phyloP scores from a whole-genome alignment of 169 alveolate genomes.

The Eimeria brunetti region DNA sequence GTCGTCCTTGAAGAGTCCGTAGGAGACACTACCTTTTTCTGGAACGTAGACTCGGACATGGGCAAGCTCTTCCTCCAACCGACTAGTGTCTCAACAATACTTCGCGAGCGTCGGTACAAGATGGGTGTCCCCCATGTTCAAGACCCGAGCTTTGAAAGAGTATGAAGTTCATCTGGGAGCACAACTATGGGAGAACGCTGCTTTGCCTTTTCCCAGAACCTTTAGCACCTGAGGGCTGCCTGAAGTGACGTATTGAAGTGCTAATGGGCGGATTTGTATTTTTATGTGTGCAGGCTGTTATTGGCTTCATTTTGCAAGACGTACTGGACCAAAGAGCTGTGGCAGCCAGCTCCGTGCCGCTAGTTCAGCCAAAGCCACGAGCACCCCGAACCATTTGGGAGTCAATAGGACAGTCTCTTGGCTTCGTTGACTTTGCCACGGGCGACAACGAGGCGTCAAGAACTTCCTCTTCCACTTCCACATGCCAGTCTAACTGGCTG shows the following conservation, averaged over 20 bases:
- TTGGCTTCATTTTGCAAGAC: constrained; percentile 53
- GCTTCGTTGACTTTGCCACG: background rate
- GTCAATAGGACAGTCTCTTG: constrained; percentile 8
- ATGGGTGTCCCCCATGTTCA: background rate
- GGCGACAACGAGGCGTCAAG: constrained; percentile 9
- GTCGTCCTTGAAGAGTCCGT: constrained; percentile 65
- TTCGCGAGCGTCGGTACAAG: constrained; percentile 35
- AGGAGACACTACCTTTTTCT: constrained; percentile 37
- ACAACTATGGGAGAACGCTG: background rate
- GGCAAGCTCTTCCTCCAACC: constrained; percentile 41
- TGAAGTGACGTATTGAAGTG: background rate
- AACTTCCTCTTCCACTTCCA: background rate
- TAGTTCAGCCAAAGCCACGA: background rate
- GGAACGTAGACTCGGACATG: constrained; percentile 54
- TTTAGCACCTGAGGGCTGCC: background rate
- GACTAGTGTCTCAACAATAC: constrained; percentile 9
- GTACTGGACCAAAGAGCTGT: constrained; percentile 43
- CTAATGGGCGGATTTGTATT: background rate
- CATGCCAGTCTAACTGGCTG: constrained; percentile 28
- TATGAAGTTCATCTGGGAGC: background rate
- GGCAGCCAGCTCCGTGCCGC: constrained; percentile 47
- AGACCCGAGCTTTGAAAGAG: constrained; percentile 19
- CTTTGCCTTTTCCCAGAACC: background rate
- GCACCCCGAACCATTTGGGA: constrained; percentile 22
- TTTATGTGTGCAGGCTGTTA: constrained; percentile 3